phyloP scores from a whole-genome alignment of 805 yeast species.

The Metschnikowia henanensis region DNA sequence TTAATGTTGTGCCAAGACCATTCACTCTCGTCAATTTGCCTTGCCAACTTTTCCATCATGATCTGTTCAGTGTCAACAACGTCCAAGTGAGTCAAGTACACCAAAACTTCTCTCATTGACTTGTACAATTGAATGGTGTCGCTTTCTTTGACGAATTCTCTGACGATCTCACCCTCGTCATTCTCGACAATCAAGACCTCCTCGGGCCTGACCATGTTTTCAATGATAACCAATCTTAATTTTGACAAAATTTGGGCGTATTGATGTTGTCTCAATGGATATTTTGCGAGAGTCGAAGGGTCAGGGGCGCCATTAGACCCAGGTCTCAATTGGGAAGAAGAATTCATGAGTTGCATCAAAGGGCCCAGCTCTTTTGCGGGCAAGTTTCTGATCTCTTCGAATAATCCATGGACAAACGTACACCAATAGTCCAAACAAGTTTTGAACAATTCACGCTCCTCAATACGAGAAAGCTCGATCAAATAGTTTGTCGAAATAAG shows the following conservation, averaged over 20 bases:
- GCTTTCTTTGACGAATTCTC: slow-evolving; percentile 95
- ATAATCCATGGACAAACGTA: slow-evolving; percentile 76
- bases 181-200: slow-evolving; percentile 96
- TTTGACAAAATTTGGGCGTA: slow-evolving; percentile 78
- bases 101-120: slow-evolving; percentile 93
- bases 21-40: slow-evolving; percentile 93
- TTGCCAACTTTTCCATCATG: slow-evolving; percentile 87
- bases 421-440: slow-evolving; percentile 96
- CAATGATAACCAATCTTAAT: slow-evolving; percentile 90
- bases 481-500: slow-evolving; percentile 77
- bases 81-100: slow-evolving; percentile 92
- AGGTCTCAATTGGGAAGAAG: slow-evolving; percentile 41
- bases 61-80: slow-evolving; percentile 92
- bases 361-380: slow-evolving; percentile 76
- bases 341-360: slow-evolving; percentile 60
- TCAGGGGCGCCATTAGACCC: slow-evolving; percentile 78
- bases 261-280: slow-evolving; percentile 82
- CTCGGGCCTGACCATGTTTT: slow-evolving; percentile 97
- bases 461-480: slow-evolving; percentile 82
- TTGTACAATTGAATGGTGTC: slow-evolving; percentile 96
- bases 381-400: slow-evolving; percentile 79
- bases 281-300: slow-evolving; percentile 73
- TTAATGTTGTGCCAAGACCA: slow-evolving; percentile 99
- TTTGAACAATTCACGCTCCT: slow-evolving; percentile 94
- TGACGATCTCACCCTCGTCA: slow-evolving; percentile 98